phyloP scores from a whole-genome alignment of 2,329 filamentous ascomycete genomes.

The Pleurostoma richardsiae region DNA sequence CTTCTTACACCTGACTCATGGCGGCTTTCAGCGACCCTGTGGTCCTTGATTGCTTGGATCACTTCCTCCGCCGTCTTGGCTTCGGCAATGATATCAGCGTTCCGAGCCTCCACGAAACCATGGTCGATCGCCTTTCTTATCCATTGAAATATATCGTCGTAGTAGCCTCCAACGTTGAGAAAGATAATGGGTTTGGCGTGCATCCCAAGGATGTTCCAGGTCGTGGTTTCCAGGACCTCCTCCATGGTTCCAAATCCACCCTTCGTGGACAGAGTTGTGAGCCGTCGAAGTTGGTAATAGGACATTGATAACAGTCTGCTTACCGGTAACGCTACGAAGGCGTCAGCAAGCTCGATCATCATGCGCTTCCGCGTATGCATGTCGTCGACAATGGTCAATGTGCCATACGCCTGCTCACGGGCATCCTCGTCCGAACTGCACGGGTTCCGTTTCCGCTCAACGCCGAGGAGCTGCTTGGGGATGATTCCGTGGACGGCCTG shows the following conservation, averaged over 20 bases:
- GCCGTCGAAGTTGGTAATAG: too few relatives aligned
- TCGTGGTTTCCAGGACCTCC: slow-evolving; percentile 86
- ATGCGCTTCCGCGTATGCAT: slow-evolving; percentile 96
- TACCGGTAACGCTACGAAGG: slow-evolving; percentile 73
- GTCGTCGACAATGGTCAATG: slow-evolving; percentile 82
- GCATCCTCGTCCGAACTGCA: slow-evolving; percentile 8
- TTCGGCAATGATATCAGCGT: slow-evolving; percentile 73
- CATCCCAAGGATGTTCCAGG: slow-evolving; percentile 96
- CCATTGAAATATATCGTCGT: slow-evolving; percentile 82
- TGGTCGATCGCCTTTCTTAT: slow-evolving; percentile 67
- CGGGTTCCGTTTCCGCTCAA: slow-evolving; percentile 55
- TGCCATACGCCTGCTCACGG: slow-evolving; percentile 64
- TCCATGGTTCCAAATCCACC: slow-evolving; percentile 95
- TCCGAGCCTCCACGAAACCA: slow-evolving; percentile 70
- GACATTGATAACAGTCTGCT: too few relatives aligned
- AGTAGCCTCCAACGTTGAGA: slow-evolving; percentile 86
- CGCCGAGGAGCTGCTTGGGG: slow-evolving; percentile 74
- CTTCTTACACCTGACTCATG: too few relatives aligned
- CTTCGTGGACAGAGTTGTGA: too few relatives aligned
- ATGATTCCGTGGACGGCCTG: slow-evolving; percentile 88
- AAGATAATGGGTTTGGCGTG: slow-evolving; percentile 75
- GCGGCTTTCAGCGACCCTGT: slow-evolving; percentile 58
- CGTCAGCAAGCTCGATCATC: slow-evolving; percentile 85
- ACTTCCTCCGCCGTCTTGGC: slow-evolving; percentile 69
- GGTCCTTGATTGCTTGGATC: slow-evolving; percentile 63